Base-by-base conservation (phyloP, 2,329 filamentous ascomycete genomes). In the Mycocentrospora acerina region DNA sequence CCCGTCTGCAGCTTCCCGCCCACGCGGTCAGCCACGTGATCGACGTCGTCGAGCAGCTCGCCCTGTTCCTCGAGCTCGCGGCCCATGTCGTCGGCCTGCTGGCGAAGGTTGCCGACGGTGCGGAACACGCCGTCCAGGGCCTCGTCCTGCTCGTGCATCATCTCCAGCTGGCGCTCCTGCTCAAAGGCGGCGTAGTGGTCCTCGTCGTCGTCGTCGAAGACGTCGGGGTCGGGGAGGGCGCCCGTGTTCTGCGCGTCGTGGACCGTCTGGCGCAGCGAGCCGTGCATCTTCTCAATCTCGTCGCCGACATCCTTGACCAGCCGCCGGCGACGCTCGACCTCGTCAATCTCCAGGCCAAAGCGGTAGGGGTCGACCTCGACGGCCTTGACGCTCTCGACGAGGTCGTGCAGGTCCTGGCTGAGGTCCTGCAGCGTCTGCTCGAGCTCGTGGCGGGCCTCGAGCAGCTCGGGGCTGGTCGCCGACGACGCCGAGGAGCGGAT, bases 71-170 rank as follows among this genome's bases (percentile, higher is more conserved):
- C 94, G 30, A 98, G 75, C 73, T 98, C 93, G 40, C 91, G 77
- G 2, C 93, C 91, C 91, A 98, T 98, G 55, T 90, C 88, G 68
- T 94, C 85, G 2, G 93, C 94, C 75, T 97, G 93, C 62, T 86
- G 78, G 39, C 91, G 77, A 62, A 98, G 71, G 63, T 90, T 96
- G 2, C 90, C 91, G 16, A 98, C 93, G 1, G 91, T 97, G 52
- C 84, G 81, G 64, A 94, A 95, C 31, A 98, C 91, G 12, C 87
- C 88, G 63, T 97, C 91, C 2, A 98, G 77, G 57, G 93, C 86
- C 70, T 90, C 78, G 64, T 98, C 93, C 74, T 98, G 93, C 68
- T 96, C 89, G 52, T 85, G 81, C 86, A 98, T 90, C 70, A 98
- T 86, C 70, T 90, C 81, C 62, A 86, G 66, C 73, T 98, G 94